Evolutionary conservation across 1,284 basidiomycete genomes (phyloP).

Genomic region (Papiliotrema flavescens): DNA sequence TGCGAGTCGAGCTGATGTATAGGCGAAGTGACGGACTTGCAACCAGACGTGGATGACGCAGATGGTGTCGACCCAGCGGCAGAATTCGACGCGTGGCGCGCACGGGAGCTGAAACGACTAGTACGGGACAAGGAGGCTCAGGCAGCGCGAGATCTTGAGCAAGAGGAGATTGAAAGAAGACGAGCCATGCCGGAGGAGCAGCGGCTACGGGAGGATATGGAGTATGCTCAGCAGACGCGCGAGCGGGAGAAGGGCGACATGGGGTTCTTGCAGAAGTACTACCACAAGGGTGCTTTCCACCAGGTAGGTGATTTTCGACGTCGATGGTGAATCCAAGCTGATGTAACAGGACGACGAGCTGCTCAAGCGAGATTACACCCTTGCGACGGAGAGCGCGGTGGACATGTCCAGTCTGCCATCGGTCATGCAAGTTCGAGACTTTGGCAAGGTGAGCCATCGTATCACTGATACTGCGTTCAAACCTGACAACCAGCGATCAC

Average conservation of each 20-base stretch:
- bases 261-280: slow-evolving; percentile 95
- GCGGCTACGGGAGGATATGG: slow-evolving; percentile 83
- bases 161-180: slow-evolving; percentile 83
- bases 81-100: slow-evolving; percentile 94
- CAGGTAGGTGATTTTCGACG: slow-evolving; percentile 59
- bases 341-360: slow-evolving; percentile 75
- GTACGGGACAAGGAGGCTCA: slow-evolving; percentile 86
- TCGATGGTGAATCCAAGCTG: background rate
- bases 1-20: slow-evolving; percentile 8
- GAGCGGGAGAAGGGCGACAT: slow-evolving; percentile 62
- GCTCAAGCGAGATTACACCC: slow-evolving; percentile 81
- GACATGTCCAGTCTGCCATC: slow-evolving; percentile 83
- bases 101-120: slow-evolving; percentile 85
- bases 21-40: slow-evolving; percentile 80
- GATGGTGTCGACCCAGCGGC: slow-evolving; percentile 84
- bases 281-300: slow-evolving; percentile 99
- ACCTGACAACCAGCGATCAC: slow-evolving; percentile 18
- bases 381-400: slow-evolving; percentile 77
- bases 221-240: slow-evolving; percentile 71
- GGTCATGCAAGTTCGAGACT: slow-evolving; percentile 97
- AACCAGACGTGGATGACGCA: slow-evolving; percentile 89
- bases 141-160: slow-evolving; percentile 70
- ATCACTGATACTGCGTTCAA: background rate
- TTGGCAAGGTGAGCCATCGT: slow-evolving; percentile 57
- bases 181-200: slow-evolving; percentile 89